Percentiles rank a stretch among this genome's conserved stretches.
These are phyloP conservation scores for Kodamaea fungicola DNA, from an alignment of 1,139 yeast genomes.

Conservation along the genomic window DNA sequence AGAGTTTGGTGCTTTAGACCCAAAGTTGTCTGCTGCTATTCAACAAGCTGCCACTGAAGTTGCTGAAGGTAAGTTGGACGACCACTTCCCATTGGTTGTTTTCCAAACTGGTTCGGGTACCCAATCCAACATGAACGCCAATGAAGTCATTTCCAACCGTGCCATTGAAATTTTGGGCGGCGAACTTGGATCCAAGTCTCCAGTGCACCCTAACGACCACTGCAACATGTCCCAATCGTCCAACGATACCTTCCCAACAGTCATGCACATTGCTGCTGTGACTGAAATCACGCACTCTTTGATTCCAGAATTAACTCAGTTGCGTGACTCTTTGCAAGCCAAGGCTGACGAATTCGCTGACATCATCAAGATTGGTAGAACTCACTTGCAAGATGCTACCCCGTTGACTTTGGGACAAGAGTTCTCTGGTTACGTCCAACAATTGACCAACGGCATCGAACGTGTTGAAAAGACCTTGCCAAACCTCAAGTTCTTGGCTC, in stretches of 20 bases:
- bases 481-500: slow-evolving; percentile 79
- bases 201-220: slow-evolving; percentile 98
- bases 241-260: slow-evolving; percentile 98
- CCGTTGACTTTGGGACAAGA: slow-evolving; percentile 98
- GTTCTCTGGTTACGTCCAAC: slow-evolving; percentile 94
- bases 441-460: slow-evolving; percentile 82
- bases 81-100: slow-evolving; percentile 95
- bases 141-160: slow-evolving; percentile 96
- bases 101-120: slow-evolving; percentile 99
- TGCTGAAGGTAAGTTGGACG: slow-evolving; percentile 82
- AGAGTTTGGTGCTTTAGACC: slow-evolving; percentile 75
- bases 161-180: slow-evolving; percentile 97
- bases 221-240: slow-evolving; percentile 98
- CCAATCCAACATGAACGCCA: slow-evolving; percentile 98
- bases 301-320: slow-evolving; percentile 72
- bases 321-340: slow-evolving; percentile 71
- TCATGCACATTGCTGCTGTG: slow-evolving; percentile 98
- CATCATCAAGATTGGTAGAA: slow-evolving; percentile 97
- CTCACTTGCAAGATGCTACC: slow-evolving; percentile 98
- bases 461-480: slow-evolving; percentile 78
- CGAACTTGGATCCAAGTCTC: slow-evolving; percentile 80
- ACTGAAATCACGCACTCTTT: slow-evolving; percentile 73
- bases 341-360: slow-evolving; percentile 80
- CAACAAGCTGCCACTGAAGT: slow-evolving; percentile 95
- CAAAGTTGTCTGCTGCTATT: slow-evolving; percentile 78